Evolutionary conservation across 2,329 filamentous ascomycete species (phyloP).

Genomic region (Geosmithia putterillii): DNA sequence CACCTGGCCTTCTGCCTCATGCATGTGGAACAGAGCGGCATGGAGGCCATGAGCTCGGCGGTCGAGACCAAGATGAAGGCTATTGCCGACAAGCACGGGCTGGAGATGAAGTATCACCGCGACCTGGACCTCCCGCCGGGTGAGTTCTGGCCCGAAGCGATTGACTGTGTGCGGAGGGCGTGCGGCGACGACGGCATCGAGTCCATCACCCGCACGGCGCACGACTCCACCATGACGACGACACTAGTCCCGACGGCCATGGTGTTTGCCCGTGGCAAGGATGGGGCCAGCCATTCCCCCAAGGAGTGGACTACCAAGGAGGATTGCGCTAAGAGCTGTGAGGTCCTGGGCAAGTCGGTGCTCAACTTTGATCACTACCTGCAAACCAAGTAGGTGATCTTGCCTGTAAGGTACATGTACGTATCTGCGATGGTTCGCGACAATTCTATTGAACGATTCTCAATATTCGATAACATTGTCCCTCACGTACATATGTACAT

Average conservation of each 20-base stretch:
- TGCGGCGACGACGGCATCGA: constrained; percentile 2
- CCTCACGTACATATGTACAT: no score
- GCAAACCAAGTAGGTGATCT: not conserved
- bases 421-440: no score
- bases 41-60: not conserved
- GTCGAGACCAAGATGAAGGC: constrained; percentile 3
- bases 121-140: not conserved
- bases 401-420: no score
- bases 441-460: no score
- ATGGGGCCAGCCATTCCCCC: constrained; percentile 18
- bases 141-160: not conserved
- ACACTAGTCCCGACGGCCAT: constrained; percentile 19
- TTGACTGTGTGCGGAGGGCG: constrained; percentile 7
- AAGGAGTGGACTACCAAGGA: not conserved
- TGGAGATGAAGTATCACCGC: not conserved
- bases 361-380: not conserved
- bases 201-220: constrained; percentile 21
- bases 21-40: not conserved
- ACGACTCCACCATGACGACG: constrained; percentile 19
- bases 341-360: not conserved
- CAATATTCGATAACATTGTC: no score
- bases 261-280: constrained; percentile 22
- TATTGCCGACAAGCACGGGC: constrained; percentile 7
- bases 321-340: not conserved
- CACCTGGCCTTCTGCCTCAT: not conserved